Base-by-base conservation (phyloP, 1,284 basidiomycete genomes). In the Cutaneotrichosporon mucoides region DNA sequence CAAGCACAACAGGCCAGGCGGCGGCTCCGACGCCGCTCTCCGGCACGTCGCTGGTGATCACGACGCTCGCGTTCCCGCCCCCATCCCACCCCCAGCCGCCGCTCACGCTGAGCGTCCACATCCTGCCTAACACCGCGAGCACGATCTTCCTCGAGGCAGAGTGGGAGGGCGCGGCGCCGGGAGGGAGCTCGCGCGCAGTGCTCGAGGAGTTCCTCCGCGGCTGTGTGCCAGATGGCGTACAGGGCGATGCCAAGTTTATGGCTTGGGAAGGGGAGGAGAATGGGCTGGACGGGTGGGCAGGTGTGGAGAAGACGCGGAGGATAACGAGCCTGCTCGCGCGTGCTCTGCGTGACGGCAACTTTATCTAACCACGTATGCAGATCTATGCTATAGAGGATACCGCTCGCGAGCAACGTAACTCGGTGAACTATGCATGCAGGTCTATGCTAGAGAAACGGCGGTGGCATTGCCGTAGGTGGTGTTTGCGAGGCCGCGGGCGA, bases 381-480 rank as follows among this genome's bases (percentile, higher is more conserved):
- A 15, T 46, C 44, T 15, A n/a, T 6, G n/a, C n/a, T 24, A 24
- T 24, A 24, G 24, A 24, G 24, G 24, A 24, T 24, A 24, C 24
- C 24, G 24, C 24, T 24, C 24, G 24, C 24, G 24, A 24, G 24
- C 24, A 24, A 24, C 24, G 24, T 24, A 24, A 24, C 24, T 24
- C 24, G 24, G 24, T 24, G 24, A 24, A 24, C 24, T 24, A 55
- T 47, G 53, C 37, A 47, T 47, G 24, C 24, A 24, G 12, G 34
- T 45, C 15, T 42, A 53, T 36, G 47, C 52, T 15, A 16, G 15
- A 15, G 50, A 57, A 3, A 73, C 60, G n/a, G 70, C 70, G 9
- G 77, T 77, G 2, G 76, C 77, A 54, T 73, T 78, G 3, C 77
- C 77, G 62, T 79, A 79, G 4, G 71, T 74, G 33, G 77, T 78